Base-by-base conservation (phyloP, 306 rosid genomes). In the Acmispon strigosus region DNA sequence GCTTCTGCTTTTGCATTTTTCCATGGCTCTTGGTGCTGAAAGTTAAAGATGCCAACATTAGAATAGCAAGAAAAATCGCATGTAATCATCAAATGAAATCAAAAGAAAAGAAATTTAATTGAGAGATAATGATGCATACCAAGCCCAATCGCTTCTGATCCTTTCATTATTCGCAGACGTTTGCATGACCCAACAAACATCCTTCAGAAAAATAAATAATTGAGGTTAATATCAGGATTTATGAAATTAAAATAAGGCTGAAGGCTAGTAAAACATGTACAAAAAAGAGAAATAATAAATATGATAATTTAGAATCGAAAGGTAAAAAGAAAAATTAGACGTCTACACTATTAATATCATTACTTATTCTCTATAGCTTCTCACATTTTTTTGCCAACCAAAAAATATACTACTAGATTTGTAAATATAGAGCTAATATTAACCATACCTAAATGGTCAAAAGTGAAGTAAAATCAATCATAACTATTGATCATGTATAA, bases 131-230 rank as follows among this genome's bases (percentile, higher is more conserved):
- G 18, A 42, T 74, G 61, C 86, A 7, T 84, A 94, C 99, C 99
- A 17, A 95, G 96, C 18, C 99, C 99, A 81, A 95, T 95, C 0
- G 99, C 99, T 81, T 95, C 99, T 54, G 99, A 91, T 76, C 99
- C 99, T 74, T 95, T 95, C 97, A 91, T 95, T 70, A 95, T 89
- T 78, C 97, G 81, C 58, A 95, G 82, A 16, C 99, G 99, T 91
- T 91, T 95, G 99, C 99, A 95, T 77, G 97, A 91, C 61, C 66
- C 96, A 79, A 95, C 97, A 61, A 89, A 95, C 99, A 95, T 95
- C 87, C 98, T 93, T 63, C 76, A 85, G 0, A 47, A 42, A 77
- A 49, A 34, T 6, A 66, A 73, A 47, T 10, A 36, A 13, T 48
- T 39, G 39, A 37, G 54, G 41, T 72, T 72, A 68, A 24, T 77